Percentiles rank a stretch among this genome's conserved stretches.
phyloP scores from a whole-genome alignment of 2,329 filamentous ascomycete genomes.

The Colletotrichum zoysiae region DNA sequence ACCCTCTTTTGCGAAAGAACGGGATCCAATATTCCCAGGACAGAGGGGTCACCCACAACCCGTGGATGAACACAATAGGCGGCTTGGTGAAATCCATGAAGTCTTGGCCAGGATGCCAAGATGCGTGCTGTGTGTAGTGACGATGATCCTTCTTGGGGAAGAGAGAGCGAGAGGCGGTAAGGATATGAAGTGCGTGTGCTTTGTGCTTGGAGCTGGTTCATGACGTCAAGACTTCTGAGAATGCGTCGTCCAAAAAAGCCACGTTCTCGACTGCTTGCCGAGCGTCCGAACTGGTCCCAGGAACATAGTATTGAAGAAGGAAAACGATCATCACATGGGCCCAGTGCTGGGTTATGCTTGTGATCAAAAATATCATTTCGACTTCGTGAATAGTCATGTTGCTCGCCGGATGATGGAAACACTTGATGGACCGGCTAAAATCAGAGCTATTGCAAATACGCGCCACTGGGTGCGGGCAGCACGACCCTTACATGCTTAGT shows the following conservation, averaged over 20 bases:
- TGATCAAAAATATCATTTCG: neutral
- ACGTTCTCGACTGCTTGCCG: neutral
- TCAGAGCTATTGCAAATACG: neutral
- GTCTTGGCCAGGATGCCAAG: slow-evolving; percentile 10
- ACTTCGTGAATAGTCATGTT: no score
- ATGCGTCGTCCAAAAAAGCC: neutral
- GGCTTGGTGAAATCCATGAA: slow-evolving; percentile 30
- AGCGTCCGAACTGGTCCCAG: neutral
- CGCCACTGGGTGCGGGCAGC: neutral
- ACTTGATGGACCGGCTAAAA: no score
- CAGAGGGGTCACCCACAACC: slow-evolving; percentile 45
- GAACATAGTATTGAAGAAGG: neutral
- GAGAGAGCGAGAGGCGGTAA: neutral
- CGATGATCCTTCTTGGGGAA: neutral
- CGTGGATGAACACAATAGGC: slow-evolving; percentile 44
- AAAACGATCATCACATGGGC: neutral
- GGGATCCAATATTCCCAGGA: slow-evolving; percentile 45
- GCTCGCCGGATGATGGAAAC: neutral
- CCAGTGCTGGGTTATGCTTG: neutral
- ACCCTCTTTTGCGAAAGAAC: slow-evolving; percentile 39
- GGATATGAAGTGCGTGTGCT: neutral
- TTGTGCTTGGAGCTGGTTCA: neutral
- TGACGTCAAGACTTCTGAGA: slow-evolving; percentile 22
- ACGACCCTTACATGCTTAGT: neutral
- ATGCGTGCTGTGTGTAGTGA: neutral